Evolutionary conservation across 2,329 filamentous ascomycete genomes (phyloP).

Genomic region (Botryotinia narcissicola): DNA sequence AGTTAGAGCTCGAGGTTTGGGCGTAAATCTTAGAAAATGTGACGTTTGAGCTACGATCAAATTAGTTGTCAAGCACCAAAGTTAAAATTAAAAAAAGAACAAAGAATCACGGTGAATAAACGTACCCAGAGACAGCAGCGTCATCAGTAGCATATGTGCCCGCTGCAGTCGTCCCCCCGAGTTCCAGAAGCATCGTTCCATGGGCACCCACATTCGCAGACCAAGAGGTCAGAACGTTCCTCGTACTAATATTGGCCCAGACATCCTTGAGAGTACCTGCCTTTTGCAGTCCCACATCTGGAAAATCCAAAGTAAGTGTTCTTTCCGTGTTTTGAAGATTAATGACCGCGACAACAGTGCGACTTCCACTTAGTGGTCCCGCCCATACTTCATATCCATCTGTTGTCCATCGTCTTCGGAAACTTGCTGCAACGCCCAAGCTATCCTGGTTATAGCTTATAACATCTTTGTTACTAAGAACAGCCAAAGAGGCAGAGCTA

Average conservation of each 20-base stretch:
- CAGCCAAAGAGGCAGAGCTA: slow-evolving; percentile 22
- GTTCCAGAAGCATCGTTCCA: slow-evolving; percentile 31
- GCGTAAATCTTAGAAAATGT: slow-evolving; percentile 30
- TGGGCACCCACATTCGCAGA: slow-evolving; percentile 28
- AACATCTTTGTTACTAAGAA: slow-evolving; percentile 31
- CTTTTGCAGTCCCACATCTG: slow-evolving; percentile 31
- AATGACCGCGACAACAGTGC: slow-evolving; percentile 31
- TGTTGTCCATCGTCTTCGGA: slow-evolving; percentile 30
- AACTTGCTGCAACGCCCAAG: slow-evolving; percentile 31
- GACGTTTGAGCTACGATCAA: slow-evolving; percentile 21
- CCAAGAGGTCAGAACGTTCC: slow-evolving; percentile 30
- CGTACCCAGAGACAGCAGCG: slow-evolving; percentile 25
- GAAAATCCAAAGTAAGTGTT: slow-evolving; percentile 30
- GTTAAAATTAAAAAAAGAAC: too few species aligned
- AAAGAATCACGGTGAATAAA: background rate
- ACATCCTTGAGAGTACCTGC: slow-evolving; percentile 30
- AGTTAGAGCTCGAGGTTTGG: slow-evolving; percentile 27
- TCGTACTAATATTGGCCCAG: slow-evolving; percentile 25
- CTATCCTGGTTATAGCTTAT: slow-evolving; percentile 34
- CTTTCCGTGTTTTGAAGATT: slow-evolving; percentile 27
- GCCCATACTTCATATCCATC: slow-evolving; percentile 35
- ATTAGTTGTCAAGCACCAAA: slow-evolving; percentile 1
- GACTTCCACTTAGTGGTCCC: slow-evolving; percentile 28
- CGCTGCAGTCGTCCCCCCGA: slow-evolving; percentile 22
- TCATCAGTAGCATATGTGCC: slow-evolving; percentile 26